Evolutionary conservation across 1,139 yeast species (phyloP), one percentile per base, ranked within the genome.

Genomic region (Pichia sp.): DNA sequence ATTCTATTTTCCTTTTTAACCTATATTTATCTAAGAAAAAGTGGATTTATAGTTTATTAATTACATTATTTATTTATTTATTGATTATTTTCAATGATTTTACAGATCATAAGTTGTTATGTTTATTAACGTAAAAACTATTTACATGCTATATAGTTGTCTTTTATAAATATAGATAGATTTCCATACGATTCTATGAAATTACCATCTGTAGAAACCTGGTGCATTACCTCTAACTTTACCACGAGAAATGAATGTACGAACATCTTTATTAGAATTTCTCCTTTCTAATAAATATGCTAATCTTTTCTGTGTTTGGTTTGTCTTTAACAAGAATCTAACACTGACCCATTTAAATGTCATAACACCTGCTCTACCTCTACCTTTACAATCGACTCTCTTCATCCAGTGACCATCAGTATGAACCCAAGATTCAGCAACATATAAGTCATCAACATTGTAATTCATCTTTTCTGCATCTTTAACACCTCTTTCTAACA

Each of bases 381-480:
- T 80, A 49, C 93, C 96, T 67, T 87, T 88, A 57, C 75, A 72
- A 53, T 89, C 96, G n/a, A 80, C 63, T 60, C 93, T 75, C 62
- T 76, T 81, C 38, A 61, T 59, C 79, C 84, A 78, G 40, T 64
- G 57, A 14, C 96, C 96, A 61, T 89, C 97, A 48, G 87, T 79
- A 36, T 96, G 96, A 23, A 80, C 80, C 97, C 97, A 91, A 50
- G 88, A 77, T 57, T 85, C 85, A 39, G 82, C 79, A 47, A 91
- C 74, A 56, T 81, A 86, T 41, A 89, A 63, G 32, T 73, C 72
- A 50, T 81, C 74, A 18, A 76, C 72, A 50, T 81, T 64, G 49
- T 83, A 62, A 2, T 80, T 79, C 50, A 80, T 63, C 34, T 65
- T 67, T 48, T 72, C 66, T 22, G 89, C 88, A 56, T 86, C 88